Evolutionary conservation across 208 protist species (phyloP), one percentile per base, ranked within the genome.

Genomic region (Crithidia expoeki): DNA sequence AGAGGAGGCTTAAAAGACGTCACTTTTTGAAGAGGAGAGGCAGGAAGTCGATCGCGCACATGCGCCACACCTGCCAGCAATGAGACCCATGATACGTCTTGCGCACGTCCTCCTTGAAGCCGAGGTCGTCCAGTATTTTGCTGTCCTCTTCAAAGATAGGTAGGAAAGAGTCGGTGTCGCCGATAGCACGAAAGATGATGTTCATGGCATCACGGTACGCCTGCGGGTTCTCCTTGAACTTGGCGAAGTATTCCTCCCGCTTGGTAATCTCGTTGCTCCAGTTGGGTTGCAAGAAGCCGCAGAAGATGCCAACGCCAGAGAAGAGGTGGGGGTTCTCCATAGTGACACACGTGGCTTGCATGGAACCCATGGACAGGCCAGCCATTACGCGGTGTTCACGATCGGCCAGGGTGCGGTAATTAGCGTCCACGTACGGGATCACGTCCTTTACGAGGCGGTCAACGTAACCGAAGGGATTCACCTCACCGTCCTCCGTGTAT

Each of bases 321-420:
- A 83, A 83, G 44, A 75, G 38, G 28, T 79, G 60, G 10, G 69
- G 44, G 53, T 68, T 60, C 28, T 56, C 27, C 51, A 72, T 74
- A 34, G 63, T 58, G 65, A 65, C 72, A 23, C 47, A 57, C 28
- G 47, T 73, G 4, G 62, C 62, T 25, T 79, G 72, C 50, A 69
- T 74, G 27, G 72, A 83, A 32, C 72, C 72, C 61, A 75, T 79
- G 44, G 63, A 79, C 3, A 83, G 67, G 23, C 77, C 72, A n/a
- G 72, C 77, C 28, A 83, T 56, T 28, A 72, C 67, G 58, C 72
- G 72, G 60, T 73, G 34, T 28, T 60, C 61, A 28, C 59, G 49
- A 33, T 83, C 77, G 16, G 40, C 33, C 27, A 47, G 17, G 21
- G 74, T 75, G 50, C 72, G 71, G 64, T 69, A 83, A 50, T 63